phyloP scores from a whole-genome alignment of 257 asterid species.

The Lycium barbarum region DNA sequence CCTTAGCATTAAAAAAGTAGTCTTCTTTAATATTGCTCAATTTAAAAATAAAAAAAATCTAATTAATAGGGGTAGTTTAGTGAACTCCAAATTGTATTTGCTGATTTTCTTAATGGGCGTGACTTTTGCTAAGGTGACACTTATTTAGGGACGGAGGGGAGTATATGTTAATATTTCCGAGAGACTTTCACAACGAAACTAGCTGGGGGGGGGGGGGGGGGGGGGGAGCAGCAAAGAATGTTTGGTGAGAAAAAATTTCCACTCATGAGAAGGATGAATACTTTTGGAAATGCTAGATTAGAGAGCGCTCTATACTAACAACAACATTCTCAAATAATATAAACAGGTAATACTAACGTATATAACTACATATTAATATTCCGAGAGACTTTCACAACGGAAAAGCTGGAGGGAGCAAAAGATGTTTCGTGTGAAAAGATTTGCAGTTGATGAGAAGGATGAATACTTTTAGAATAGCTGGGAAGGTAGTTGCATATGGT shows the following conservation, averaged over 20 bases:
- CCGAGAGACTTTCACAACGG: background rate
- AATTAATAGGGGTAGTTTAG: too few species aligned
- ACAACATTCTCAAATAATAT: background rate
- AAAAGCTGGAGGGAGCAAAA: constrained; percentile 10
- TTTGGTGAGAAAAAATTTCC: background rate
- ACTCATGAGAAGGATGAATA: background rate
- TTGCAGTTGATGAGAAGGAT: background rate
- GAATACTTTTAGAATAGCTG: background rate
- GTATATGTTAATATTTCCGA: background rate
- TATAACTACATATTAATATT: background rate
- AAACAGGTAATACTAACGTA: constrained; percentile 9
- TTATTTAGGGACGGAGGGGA: too few species aligned
- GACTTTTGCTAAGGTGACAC: too few species aligned
- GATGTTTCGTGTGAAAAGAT: background rate
- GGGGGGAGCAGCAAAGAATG: background rate
- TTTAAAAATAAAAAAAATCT: too few species aligned
- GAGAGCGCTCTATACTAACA: background rate
- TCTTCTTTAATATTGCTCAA: too few species aligned
- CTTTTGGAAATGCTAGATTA: background rate
- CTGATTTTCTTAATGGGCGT: too few species aligned
- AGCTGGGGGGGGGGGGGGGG: background rate
- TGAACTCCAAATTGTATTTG: too few species aligned
- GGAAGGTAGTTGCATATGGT: background rate
- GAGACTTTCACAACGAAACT: background rate
- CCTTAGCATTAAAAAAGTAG: too few species aligned